Evolutionary conservation across 2,329 filamentous ascomycete species (phyloP).

Genomic region (Xylaria sp.): DNA sequence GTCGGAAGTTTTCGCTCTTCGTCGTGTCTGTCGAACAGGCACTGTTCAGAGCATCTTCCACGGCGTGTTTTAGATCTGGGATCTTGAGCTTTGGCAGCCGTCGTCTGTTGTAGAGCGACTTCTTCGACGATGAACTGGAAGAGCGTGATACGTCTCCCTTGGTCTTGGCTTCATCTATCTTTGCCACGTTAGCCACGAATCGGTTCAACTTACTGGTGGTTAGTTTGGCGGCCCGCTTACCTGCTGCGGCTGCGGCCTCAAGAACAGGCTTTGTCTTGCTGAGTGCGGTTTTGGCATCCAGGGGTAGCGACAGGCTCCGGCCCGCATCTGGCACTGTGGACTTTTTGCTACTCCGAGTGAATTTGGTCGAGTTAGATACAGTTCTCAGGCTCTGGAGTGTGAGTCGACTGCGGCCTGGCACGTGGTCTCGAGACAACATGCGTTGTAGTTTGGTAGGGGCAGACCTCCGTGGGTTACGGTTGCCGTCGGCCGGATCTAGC

Average conservation of each 20-base stretch:
- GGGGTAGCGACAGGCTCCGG: background rate
- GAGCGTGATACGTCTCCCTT: background rate
- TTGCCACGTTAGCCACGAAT: background rate
- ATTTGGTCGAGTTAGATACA: background rate
- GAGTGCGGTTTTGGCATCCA: constrained; percentile 1
- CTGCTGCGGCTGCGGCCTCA: background rate
- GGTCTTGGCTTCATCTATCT: background rate
- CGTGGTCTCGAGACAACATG: background rate
- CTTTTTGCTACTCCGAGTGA: constrained; percentile 4
- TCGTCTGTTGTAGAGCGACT: constrained; percentile 1
- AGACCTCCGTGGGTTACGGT: constrained; percentile 3
- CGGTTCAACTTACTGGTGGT: background rate
- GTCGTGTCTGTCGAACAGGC: constrained; percentile 15
- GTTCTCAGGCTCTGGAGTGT: background rate
- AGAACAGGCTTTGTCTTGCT: constrained; percentile 1
- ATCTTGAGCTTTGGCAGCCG: constrained; percentile 16
- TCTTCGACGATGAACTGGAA: background rate
- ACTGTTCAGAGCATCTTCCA: constrained; percentile 9
- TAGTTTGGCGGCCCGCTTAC: background rate
- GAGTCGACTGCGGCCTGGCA: background rate
- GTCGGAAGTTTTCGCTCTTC: constrained; percentile 3
- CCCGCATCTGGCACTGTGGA: background rate
- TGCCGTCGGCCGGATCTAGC: constrained; percentile 2
- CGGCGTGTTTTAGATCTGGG: constrained; percentile 6
- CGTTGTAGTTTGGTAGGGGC: background rate